phyloP scores from a whole-genome alignment of 148 eudicot genomes.

The Fagopyrum esculentum region DNA sequence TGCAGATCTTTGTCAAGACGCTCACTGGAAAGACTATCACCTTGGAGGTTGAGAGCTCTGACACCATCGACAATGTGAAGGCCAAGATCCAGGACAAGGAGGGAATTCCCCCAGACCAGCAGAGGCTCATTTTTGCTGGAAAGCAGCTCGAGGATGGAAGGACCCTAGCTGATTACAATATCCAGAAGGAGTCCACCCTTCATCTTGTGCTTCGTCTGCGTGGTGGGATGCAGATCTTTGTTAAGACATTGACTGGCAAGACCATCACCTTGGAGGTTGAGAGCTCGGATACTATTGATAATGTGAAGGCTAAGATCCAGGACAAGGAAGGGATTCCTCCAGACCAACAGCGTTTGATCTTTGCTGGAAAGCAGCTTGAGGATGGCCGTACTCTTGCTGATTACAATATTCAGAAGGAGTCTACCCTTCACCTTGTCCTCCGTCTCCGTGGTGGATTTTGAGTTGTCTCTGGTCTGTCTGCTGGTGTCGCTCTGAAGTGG shows the following conservation, averaged over 20 bases:
- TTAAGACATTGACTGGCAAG: conserved; percentile 4
- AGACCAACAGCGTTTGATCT: conserved; percentile 10
- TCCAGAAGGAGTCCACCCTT: conserved; percentile 11
- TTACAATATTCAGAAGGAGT: conserved; percentile 11
- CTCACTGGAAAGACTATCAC: conserved; percentile 4
- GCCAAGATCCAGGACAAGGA: conserved; percentile 10
- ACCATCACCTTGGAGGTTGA: conserved; percentile 8
- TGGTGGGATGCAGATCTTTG: conserved; percentile 11
- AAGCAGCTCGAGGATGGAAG: conserved; percentile 12
- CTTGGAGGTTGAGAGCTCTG: conserved; percentile 9
- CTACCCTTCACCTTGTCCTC: conserved; percentile 12
- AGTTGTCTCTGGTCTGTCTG: background rate
- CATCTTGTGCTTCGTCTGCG: conserved; percentile 9
- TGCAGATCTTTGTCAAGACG: conserved; percentile 12
- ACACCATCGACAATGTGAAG: conserved; percentile 3
- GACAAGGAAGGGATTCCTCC: conserved; percentile 13
- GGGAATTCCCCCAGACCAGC: conserved; percentile 12
- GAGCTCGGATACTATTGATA: conserved; percentile 6
- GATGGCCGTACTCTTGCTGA: conserved; percentile 12
- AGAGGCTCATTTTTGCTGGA: conserved; percentile 6
- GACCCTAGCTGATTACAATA: conserved; percentile 7
- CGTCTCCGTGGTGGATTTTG: conserved; percentile 10
- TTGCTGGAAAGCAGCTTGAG: conserved; percentile 7
- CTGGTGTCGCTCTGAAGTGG: background rate
- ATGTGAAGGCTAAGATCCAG: conserved; percentile 10